These are phyloP conservation scores for Cyathus olla DNA, from an alignment of 1,284 basidiomycete genomes.

Conservation along the genomic window DNA sequence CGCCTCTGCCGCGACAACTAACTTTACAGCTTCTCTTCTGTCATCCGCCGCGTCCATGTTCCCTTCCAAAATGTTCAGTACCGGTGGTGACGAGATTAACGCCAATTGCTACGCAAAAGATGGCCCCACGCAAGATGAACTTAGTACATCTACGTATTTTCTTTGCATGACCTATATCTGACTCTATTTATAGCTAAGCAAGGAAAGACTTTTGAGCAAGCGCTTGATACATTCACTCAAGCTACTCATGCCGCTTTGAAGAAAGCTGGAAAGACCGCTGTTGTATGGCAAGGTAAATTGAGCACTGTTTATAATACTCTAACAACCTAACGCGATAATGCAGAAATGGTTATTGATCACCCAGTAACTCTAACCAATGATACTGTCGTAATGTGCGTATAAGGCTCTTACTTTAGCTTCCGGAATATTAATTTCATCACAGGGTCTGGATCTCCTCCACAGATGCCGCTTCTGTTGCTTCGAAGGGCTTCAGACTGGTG, in stretches of 20 bases:
- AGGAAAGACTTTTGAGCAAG: constrained; percentile 70
- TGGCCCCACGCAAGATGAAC: constrained; percentile 65
- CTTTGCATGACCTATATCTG: too few species aligned
- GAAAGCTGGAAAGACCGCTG: constrained; percentile 51
- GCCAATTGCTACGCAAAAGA: constrained; percentile 76
- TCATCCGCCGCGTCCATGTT: constrained; percentile 54
- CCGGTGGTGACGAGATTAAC: constrained; percentile 90
- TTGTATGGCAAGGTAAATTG: constrained; percentile 57
- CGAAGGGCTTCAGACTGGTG: constrained; percentile 71
- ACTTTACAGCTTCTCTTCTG: constrained; percentile 48
- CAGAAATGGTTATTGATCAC: constrained; percentile 79
- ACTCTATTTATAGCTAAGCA: too few species aligned
- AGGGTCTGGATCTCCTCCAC: constrained; percentile 81
- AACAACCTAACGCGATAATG: not conserved
- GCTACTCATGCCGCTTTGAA: constrained; percentile 48
- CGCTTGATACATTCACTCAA: constrained; percentile 71
- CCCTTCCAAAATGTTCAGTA: constrained; percentile 74
- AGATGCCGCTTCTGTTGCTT: constrained; percentile 68
- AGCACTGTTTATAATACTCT: not conserved
- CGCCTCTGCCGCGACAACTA: constrained; percentile 56
- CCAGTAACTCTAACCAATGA: constrained; percentile 72
- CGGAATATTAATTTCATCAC: not conserved
- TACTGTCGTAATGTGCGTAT: constrained; percentile 74
- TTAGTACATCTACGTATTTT: constrained; percentile 19
- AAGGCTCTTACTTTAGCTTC: not conserved